Percentiles rank a stretch among this genome's conserved stretches.
Conservation (phyloP, 441 rosid genomes). For the Lepidium campestre region DNA sequence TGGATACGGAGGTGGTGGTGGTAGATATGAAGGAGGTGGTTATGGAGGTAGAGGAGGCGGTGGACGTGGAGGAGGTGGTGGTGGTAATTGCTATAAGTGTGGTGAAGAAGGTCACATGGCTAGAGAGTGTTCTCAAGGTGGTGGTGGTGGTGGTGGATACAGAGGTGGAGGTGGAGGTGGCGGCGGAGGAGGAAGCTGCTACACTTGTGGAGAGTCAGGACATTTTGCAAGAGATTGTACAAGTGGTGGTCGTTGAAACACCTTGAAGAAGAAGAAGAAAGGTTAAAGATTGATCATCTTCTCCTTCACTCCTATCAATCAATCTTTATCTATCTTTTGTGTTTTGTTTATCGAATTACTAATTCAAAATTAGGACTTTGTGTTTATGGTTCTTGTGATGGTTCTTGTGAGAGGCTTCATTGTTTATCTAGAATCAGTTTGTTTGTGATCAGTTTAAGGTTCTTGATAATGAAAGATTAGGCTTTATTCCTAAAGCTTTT, state of each 20-base stretch:
- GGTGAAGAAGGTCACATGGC: slow-evolving; percentile 50
- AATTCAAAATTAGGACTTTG: not conserved
- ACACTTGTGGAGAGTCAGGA: slow-evolving; percentile 47
- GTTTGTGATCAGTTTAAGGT: too few relatives aligned
- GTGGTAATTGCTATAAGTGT: slow-evolving; percentile 39
- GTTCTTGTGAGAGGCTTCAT: not conserved
- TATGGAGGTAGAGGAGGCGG: slow-evolving; percentile 15
- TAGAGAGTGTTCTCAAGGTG: slow-evolving; percentile 38
- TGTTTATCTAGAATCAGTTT: too few relatives aligned
- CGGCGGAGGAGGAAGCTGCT: slow-evolving; percentile 34
- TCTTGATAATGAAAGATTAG: too few relatives aligned
- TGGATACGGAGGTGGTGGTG: slow-evolving; percentile 18
- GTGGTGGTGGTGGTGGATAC: slow-evolving; percentile 9
- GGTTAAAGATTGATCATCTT: not conserved
- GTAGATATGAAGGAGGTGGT: slow-evolving; percentile 28
- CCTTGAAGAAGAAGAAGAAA: not conserved
- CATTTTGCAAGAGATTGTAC: slow-evolving; percentile 57
- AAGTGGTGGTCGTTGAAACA: slow-evolving; percentile 28
- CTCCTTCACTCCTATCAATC: not conserved
- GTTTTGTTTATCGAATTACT: not conserved
- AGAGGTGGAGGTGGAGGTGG: slow-evolving; percentile 23
- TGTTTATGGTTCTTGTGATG: slow-evolving; percentile 17
- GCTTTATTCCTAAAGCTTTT: too few relatives aligned
- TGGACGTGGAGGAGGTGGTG: slow-evolving; percentile 22
- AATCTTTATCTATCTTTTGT: slow-evolving; percentile 5